These are phyloP conservation scores for Cardamine chenopodiifolia DNA, from an alignment of 345 rosid genomes.

Conservation along the genomic window DNA sequence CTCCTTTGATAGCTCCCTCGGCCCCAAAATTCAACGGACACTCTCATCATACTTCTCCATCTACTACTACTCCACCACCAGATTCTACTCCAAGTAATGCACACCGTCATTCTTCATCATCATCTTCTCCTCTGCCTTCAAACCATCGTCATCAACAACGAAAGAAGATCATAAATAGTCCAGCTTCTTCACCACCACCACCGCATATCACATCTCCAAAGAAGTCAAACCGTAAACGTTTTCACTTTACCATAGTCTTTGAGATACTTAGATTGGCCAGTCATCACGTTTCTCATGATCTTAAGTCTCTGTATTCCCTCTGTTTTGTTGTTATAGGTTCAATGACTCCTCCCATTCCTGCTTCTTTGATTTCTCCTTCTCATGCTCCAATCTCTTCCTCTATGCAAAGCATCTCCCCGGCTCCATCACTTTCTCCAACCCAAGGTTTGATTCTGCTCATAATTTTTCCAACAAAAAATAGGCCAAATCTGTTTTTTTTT, in stretches of 20 bases:
- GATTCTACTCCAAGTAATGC: conserved; percentile 41
- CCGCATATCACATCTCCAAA: conserved; percentile 52
- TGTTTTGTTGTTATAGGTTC: conserved; percentile 49
- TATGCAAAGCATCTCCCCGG: conserved; percentile 40
- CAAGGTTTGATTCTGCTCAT: conserved; percentile 43
- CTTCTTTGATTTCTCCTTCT: conserved; percentile 49
- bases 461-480: not conserved
- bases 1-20: conserved; percentile 38
- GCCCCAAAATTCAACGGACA: conserved; percentile 14
- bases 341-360: conserved; percentile 40
- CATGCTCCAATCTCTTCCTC: conserved; percentile 47
- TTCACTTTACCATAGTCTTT: not conserved
- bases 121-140: conserved; percentile 57
- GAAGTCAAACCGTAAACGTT: conserved; percentile 52
- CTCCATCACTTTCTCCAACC: conserved; percentile 63
- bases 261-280: conserved; percentile 14
- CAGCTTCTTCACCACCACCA: conserved; percentile 52
- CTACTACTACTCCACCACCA: conserved; percentile 31
- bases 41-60: conserved; percentile 26
- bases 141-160: conserved; percentile 46
- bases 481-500: not conserved
- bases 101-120: conserved; percentile 40
- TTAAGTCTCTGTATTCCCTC: conserved; percentile 32
- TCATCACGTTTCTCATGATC: conserved; percentile 5
- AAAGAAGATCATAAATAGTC: conserved; percentile 38